Evolutionary conservation across 1,139 yeast genomes (phyloP), one percentile per base, ranked within the genome.

Genomic region (Lodderomyces parapsilosis): DNA sequence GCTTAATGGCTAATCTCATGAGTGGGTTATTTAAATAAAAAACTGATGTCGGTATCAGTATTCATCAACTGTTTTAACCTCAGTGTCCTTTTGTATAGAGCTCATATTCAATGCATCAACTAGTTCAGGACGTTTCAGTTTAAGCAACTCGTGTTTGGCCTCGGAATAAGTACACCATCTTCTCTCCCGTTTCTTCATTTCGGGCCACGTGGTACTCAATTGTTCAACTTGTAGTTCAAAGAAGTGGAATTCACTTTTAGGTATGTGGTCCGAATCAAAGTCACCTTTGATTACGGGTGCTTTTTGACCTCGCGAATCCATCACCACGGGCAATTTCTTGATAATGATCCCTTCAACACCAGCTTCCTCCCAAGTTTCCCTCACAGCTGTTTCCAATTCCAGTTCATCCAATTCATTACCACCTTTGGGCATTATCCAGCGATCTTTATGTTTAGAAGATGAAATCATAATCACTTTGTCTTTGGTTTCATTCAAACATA

Each of bases 331-430:
- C 37, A 91, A 65, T 47, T 71, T 72, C 38, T 57, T 53, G 1
- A 70, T 54, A 11, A 89, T 73, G 14, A 61, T 66, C 4, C 96
- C 96, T 35, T 77, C 77, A 23, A 86, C 87, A 0, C 99, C 99
- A 0, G 96, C 95, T 62, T 93, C 99, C 63, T 93, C 99, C 99
- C 99, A 93, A 0, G 96, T 87, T 60, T 93, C 99, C 46, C 99
- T 70, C 13, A 76, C 69, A 0, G 98, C 98, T 6, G 88, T 68
- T 8, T 65, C 63, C 13, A 63, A 62, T 34, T 80, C 81, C 2
- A 77, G 70, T 58, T 93, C 99, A 60, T 93, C 99, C 35, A 62
- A 59, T 62, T 93, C 99, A 42, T 91, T 82, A 0, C 99, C 99
- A 25, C 99, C 99, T 58, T 93, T 94, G 3, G 99, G 99, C 9